Evolutionary conservation across 2,329 filamentous ascomycete genomes (phyloP).

Genomic region (Sclerotinia glacialis): DNA sequence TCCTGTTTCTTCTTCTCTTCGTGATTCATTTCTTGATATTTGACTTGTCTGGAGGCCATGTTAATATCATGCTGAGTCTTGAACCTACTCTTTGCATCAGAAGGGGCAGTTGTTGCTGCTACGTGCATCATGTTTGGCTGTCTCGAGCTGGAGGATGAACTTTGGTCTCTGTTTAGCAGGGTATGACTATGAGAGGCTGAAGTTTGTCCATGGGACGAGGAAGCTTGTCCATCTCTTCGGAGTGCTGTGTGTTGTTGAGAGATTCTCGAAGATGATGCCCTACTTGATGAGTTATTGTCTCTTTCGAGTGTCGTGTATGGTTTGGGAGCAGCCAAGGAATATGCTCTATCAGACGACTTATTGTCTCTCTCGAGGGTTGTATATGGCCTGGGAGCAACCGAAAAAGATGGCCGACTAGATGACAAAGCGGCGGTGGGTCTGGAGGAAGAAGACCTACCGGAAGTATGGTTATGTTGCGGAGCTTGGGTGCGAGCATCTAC

Average conservation of each 20-base stretch:
- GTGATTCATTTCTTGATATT: slow-evolving; percentile 19
- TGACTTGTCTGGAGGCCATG: slow-evolving; percentile 28
- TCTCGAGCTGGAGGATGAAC: background rate
- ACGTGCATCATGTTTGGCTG: background rate
- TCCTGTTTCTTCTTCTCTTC: slow-evolving; percentile 28
- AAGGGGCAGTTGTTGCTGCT: slow-evolving; percentile 15
- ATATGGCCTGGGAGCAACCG: background rate
- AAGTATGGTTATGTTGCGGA: background rate
- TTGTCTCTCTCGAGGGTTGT: slow-evolving; percentile 6
- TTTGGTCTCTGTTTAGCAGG: slow-evolving; percentile 5
- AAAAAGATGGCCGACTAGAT: background rate
- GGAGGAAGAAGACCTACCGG: background rate
- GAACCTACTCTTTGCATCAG: slow-evolving; percentile 4
- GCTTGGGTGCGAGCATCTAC: background rate
- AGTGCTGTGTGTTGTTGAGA: background rate
- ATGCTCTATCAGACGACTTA: background rate
- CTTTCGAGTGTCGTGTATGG: background rate
- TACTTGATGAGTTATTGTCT: background rate
- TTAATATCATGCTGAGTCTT: slow-evolving; percentile 18
- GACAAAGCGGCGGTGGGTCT: background rate
- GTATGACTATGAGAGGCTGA: background rate
- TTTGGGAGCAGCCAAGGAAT: background rate
- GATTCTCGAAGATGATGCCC: background rate
- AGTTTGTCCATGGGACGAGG: background rate
- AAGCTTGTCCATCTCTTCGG: slow-evolving; percentile 9